phyloP scores from a whole-genome alignment of 2,329 filamentous ascomycete genomes.

The Ceratocystis ficicola region DNA sequence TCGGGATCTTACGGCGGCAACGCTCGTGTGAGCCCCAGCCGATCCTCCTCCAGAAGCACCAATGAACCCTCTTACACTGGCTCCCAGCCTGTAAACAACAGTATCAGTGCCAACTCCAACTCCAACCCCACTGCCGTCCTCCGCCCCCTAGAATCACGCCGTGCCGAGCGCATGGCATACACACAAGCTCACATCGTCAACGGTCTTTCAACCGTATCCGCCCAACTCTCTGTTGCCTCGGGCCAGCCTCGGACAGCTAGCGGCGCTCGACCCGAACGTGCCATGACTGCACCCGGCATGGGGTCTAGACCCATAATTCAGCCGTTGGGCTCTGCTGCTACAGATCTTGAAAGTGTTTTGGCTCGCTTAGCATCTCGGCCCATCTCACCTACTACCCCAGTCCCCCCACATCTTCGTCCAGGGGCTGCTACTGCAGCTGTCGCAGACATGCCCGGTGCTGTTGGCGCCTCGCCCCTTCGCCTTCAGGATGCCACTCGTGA shows the following conservation, averaged over 20 bases:
- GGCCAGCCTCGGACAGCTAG: conserved; percentile 19
- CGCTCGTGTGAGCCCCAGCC: conserved; percentile 3
- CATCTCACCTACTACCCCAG: conserved; percentile 19
- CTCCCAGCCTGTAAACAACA: background rate
- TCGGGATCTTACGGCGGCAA: conserved; percentile 34
- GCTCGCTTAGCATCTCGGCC: conserved; percentile 16
- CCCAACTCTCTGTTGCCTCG: conserved; percentile 17
- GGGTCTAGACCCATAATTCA: conserved; percentile 12
- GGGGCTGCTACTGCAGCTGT: conserved; percentile 82
- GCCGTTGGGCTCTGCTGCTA: conserved; percentile 12
- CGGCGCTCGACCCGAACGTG: conserved; percentile 15
- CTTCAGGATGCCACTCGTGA: background rate
- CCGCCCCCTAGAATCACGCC: conserved; percentile 10
- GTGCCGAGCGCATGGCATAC: conserved; percentile 9
- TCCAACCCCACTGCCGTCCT: conserved; percentile 1
- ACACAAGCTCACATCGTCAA: conserved; percentile 19
- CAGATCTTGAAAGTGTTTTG: conserved; percentile 1
- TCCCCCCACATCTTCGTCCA: conserved; percentile 30
- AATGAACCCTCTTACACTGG: background rate
- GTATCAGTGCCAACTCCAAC: background rate
- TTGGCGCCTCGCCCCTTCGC: background rate
- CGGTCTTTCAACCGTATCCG: conserved; percentile 18
- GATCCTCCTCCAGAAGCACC: background rate
- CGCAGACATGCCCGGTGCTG: conserved; percentile 37
- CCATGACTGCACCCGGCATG: conserved; percentile 20